Percentiles rank a stretch among this genome's conserved stretches.
phyloP scores from a whole-genome alignment of 331 rosid genomes.

The Malus hybrid region DNA sequence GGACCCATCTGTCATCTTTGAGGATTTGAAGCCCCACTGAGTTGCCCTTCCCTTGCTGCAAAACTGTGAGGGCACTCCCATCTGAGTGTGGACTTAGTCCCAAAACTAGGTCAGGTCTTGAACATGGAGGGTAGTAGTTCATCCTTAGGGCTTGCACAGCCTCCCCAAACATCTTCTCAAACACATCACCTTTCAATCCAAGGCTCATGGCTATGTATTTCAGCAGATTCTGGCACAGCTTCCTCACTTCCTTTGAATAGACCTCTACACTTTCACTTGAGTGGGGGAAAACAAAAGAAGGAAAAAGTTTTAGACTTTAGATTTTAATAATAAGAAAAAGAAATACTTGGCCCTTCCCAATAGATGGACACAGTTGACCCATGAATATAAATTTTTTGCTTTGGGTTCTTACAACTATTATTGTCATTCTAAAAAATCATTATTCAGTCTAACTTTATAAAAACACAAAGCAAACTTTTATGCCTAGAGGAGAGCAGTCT shows the following conservation, averaged over 20 bases:
- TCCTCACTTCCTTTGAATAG: slow-evolving; percentile 64
- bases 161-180: slow-evolving; percentile 69
- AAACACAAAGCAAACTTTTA: no score
- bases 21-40: slow-evolving; percentile 87
- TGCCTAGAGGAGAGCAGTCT: background rate
- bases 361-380: background rate
- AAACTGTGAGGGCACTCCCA: slow-evolving; percentile 93
- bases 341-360: background rate
- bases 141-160: slow-evolving; percentile 93
- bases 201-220: slow-evolving; percentile 64
- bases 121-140: slow-evolving; percentile 91
- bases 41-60: slow-evolving; percentile 79
- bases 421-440: no score
- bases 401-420: no score
- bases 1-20: slow-evolving; percentile 59
- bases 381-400: background rate
- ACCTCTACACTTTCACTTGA: slow-evolving; percentile 65
- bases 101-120: slow-evolving; percentile 95
- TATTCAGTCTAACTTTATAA: background rate
- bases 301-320: background rate
- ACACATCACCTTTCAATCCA: slow-evolving; percentile 39
- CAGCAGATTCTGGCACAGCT: slow-evolving; percentile 55
- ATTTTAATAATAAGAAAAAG: no score
- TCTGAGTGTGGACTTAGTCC: slow-evolving; percentile 99
- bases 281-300: slow-evolving; percentile 2